A percentile compares a stretch with the other conserved stretches of the same genome.
phyloP scores from a whole-genome alignment of 2,329 filamentous ascomycete genomes.

The Colletotrichum sp. region DNA sequence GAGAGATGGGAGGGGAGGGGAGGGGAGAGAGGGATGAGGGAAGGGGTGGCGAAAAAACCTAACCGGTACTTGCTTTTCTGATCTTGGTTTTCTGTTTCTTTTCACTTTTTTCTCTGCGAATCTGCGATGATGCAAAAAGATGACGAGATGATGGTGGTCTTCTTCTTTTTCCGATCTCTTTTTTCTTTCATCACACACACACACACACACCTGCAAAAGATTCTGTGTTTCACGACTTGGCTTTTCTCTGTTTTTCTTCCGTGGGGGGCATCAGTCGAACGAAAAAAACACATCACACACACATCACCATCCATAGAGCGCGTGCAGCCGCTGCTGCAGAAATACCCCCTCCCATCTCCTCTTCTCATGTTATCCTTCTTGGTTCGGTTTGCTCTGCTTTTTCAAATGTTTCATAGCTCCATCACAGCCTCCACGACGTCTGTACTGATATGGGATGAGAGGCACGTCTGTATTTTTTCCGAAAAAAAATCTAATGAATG shows the following conservation, averaged over 20 bases:
- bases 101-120: neutral
- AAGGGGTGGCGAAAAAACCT: neutral
- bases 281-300: neutral
- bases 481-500: neutral
- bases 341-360: neutral
- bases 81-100: neutral
- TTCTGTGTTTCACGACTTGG: neutral
- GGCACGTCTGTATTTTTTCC: neutral
- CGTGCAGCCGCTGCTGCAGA: constrained; percentile 10
- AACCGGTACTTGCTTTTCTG: neutral
- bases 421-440: neutral
- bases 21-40: neutral
- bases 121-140: neutral
- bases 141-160: neutral
- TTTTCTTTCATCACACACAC: neutral
- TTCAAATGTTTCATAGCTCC: neutral
- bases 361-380: neutral
- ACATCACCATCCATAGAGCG: neutral
- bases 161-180: neutral
- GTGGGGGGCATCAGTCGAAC: neutral
- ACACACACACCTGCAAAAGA: neutral
- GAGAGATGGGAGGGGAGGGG: neutral
- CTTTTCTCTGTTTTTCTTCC: neutral
- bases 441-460: neutral
- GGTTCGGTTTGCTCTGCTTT: neutral